Evolutionary conservation across 306 rosid species (phyloP).

Genomic region (barrel medic (Medicago truncatula)): MtrunA17r5.0-ANR NC_053049.1:28930001-28930500

Average conservation of each 20-base stretch:
- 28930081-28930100: neutral
- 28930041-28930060: neutral
- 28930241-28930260: neutral
- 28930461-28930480: neutral
- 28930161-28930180: neutral
- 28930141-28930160: neutral
- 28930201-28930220: slow-evolving; percentile 20
- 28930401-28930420: neutral
- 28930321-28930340: neutral
- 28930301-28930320: neutral
- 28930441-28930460: neutral
- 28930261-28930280: neutral
- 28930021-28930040: slow-evolving; percentile 30
- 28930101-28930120: slow-evolving; percentile 28
- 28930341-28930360: too few relatives aligned
- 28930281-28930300: neutral
- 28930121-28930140: neutral
- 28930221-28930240: neutral
- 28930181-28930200: slow-evolving; percentile 16
- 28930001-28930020: slow-evolving; percentile 8
- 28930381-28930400: neutral
- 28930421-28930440: neutral
- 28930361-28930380: neutral
- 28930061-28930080: slow-evolving; percentile 3
- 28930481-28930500: neutral